A percentile compares a stretch with the other conserved stretches of the same genome.
These are phyloP conservation scores for Tetracladium marchalianum DNA, from an alignment of 495 filamentous ascomycete species.

Conservation along the genomic window DNA sequence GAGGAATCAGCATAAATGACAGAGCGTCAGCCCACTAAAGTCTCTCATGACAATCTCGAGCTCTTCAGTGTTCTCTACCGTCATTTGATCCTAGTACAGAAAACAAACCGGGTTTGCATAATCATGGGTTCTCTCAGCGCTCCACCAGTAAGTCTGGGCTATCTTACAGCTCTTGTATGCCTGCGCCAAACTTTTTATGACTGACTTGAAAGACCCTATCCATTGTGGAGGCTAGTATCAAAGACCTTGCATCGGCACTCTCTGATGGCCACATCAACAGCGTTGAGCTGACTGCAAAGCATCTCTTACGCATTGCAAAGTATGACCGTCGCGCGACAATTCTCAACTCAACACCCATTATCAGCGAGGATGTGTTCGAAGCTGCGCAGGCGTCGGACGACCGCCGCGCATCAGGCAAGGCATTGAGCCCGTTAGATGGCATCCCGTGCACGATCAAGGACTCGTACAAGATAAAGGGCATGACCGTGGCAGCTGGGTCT, in stretches of 20 bases:
- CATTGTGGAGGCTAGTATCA: conserved; percentile 33
- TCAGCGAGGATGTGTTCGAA: conserved; percentile 25
- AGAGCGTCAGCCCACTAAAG: too few relatives aligned
- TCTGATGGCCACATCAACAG: conserved; percentile 40
- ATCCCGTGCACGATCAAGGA: conserved; percentile 29
- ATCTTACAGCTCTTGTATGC: too few relatives aligned
- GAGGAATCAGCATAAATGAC: too few relatives aligned
- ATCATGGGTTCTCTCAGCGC: too few relatives aligned
- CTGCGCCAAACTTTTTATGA: too few relatives aligned
- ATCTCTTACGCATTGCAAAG: conserved; percentile 36
- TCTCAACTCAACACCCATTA: conserved; percentile 25
- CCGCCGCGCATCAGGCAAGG: conserved; percentile 11
- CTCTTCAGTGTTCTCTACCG: too few relatives aligned
- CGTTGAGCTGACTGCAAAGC: conserved; percentile 45
- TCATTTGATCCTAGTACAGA: too few relatives aligned
- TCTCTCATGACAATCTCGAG: too few relatives aligned
- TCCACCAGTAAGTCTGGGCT: too few relatives aligned
- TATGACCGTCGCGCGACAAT: conserved; percentile 14
- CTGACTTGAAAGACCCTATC: neutral
- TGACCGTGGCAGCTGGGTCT: conserved; percentile 26
- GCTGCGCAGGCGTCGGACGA: conserved; percentile 25
- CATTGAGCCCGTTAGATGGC: conserved; percentile 8
- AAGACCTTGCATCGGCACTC: conserved; percentile 36
- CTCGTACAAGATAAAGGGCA: conserved; percentile 22
- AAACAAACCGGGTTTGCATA: too few relatives aligned